Base-by-base conservation (phyloP, 2,329 filamentous ascomycete species). In the Monilinia aucupariae region DNA sequence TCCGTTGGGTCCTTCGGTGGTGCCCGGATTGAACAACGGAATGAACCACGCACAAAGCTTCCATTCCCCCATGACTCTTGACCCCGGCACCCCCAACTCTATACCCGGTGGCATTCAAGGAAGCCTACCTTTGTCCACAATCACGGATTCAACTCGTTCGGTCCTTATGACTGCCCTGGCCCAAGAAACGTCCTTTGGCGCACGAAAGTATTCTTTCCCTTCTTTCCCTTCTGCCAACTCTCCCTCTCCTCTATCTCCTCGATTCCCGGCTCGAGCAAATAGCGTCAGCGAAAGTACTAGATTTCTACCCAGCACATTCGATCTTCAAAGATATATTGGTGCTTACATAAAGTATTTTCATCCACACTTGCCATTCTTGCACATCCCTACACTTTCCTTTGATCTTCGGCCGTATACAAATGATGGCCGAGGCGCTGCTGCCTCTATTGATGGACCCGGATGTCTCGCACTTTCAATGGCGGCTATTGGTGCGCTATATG, bases 311-410 rank as follows among this genome's bases (percentile, higher is more conserved):
- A 91, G 84, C 77, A 93, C 91, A 41, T 81, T 84, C 73, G 91
- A 97, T 74, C 85, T 97, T 66, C 92, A 96, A 75, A 89, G 91
- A 74, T 97, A 92, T 75, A 90, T 97, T 66, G 86, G 87, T 68
- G 89, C 92, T 64, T 97, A 97, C 77, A 86, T 97, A 71, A 86
- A 87, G 68, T 96, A 91, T 75, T 96, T 96, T 75, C 92, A 97
- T 73, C 93, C 93, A 27, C 93, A 97, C 74, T 77, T 96, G 65
- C 93, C 94, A n/a, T 96, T 97, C 76, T 80, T 96, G 65, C 93
- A 97, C 76, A 85, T 96, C 69, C 88, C 92, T 59, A 96, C 93
- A 20, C 80, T 97, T 67, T 92, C 92, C 49, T 97, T 97, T 77
- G 91, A 96, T 71, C 84, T 90, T 59, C 83, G 89, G 59, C 81